Evolutionary conservation across 208 protist genomes (phyloP).

Genomic region (Herpetomonas samuelpessoai): DNA sequence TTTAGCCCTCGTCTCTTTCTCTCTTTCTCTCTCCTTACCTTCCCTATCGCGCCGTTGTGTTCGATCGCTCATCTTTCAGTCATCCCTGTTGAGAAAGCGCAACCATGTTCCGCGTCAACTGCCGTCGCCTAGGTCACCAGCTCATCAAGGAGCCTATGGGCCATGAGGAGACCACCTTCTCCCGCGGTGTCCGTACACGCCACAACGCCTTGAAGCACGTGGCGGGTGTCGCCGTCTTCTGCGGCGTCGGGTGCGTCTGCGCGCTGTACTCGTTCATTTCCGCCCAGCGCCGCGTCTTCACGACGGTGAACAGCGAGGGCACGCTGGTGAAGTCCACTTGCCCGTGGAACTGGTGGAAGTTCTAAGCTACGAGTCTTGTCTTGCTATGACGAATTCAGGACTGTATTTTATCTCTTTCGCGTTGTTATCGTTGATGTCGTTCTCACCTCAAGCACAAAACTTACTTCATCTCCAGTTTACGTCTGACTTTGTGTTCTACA

Average conservation of each 20-base stretch:
- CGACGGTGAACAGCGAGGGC: conserved; percentile 53
- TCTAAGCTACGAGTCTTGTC: conserved; percentile 29
- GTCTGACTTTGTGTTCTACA: neutral
- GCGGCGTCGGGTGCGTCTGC: conserved; percentile 48
- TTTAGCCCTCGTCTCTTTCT: conserved; percentile 5
- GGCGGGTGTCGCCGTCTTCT: conserved; percentile 37
- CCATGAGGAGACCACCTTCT: conserved; percentile 83
- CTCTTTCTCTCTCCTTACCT: neutral
- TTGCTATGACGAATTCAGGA: neutral
- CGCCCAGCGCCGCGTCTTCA: conserved; percentile 48
- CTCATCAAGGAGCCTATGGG: conserved; percentile 89
- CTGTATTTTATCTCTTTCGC: conserved; percentile 1
- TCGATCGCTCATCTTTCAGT: too few relatives aligned
- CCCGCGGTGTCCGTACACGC: conserved; percentile 58
- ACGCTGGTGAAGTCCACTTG: conserved; percentile 58
- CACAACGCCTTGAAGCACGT: conserved; percentile 62
- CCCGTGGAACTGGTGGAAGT: conserved; percentile 78
- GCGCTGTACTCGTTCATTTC: conserved; percentile 62
- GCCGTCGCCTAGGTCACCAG: conserved; percentile 67
- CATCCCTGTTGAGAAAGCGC: too few relatives aligned
- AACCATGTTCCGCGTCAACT: conserved; percentile 65
- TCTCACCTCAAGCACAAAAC: too few relatives aligned
- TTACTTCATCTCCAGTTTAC: neutral
- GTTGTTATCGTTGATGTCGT: neutral
- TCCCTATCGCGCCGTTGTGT: neutral